A percentile compares a stretch with the other conserved stretches of the same genome.
Conservation (phyloP, 2,329 filamentous ascomycete genomes). For the Sporothrix protearum region DNA sequence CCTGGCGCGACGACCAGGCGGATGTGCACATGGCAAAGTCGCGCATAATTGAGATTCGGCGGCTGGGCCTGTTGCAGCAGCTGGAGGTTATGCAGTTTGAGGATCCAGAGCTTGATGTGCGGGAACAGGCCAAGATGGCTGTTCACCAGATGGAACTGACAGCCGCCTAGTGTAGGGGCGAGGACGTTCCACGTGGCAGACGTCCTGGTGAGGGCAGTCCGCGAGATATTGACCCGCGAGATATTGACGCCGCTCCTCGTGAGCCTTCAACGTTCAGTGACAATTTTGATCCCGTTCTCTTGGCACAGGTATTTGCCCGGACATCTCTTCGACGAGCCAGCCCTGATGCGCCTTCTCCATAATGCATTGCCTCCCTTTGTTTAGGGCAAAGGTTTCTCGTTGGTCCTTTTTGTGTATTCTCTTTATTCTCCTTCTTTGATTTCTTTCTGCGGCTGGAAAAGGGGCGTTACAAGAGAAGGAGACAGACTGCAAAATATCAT, state of each 20-base stretch:
- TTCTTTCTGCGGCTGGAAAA: no score
- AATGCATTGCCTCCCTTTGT: not conserved
- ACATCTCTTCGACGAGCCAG: no score
- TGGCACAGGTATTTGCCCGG: not conserved
- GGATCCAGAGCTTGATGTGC: constrained; percentile 76
- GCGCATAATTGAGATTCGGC: constrained; percentile 65
- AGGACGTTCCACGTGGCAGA: not conserved
- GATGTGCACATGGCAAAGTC: constrained; percentile 64
- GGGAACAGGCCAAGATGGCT: constrained; percentile 78
- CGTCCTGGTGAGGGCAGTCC: not conserved
- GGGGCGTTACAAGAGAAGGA: not conserved
- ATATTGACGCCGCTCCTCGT: no score
- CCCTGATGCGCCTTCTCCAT: not conserved
- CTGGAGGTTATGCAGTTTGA: constrained; percentile 58
- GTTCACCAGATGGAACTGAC: constrained; percentile 59
- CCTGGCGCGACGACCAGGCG: constrained; percentile 70
- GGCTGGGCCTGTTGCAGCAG: constrained; percentile 66
- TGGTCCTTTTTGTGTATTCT: not conserved
- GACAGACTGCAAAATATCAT: not conserved
- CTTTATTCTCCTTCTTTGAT: not conserved
- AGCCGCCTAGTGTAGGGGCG: not conserved
- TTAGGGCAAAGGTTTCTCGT: not conserved
- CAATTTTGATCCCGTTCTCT: not conserved
- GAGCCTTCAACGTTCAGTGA: not conserved
- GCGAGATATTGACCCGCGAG: no score